Evolutionary conservation across 2,329 filamentous ascomycete genomes (phyloP).

Genomic region (Berkeleyomyces rouxiae): DNA sequence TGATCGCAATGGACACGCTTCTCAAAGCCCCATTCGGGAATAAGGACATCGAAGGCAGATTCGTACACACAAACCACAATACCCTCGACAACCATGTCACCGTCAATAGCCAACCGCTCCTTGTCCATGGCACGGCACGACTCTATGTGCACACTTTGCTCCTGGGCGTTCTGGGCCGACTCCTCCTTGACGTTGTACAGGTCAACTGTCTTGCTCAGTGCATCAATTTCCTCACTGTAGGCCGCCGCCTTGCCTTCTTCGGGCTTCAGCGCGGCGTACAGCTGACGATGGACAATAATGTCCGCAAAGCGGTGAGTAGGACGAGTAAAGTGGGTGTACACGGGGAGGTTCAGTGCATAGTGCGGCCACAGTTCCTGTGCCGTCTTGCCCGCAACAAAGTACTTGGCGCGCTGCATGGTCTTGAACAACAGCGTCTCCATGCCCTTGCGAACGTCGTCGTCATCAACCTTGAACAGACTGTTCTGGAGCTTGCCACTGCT

Average conservation of each 20-base stretch:
- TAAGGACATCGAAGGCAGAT: conserved; percentile 93
- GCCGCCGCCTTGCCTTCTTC: conserved; percentile 34
- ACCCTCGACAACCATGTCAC: conserved; percentile 86
- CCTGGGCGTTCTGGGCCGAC: conserved; percentile 89
- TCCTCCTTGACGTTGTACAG: conserved; percentile 98
- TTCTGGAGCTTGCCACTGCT: conserved; percentile 87
- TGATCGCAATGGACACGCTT: conserved; percentile 99
- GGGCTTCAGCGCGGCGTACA: conserved; percentile 69
- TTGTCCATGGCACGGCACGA: conserved; percentile 93
- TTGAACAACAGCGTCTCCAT: conserved; percentile 95
- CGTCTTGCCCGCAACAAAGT: conserved; percentile 71
- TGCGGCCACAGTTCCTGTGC: conserved; percentile 65
- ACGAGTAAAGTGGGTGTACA: conserved; percentile 96
- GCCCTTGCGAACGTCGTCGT: conserved; percentile 79
- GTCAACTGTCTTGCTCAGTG: conserved; percentile 79
- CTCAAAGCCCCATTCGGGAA: conserved; percentile 96
- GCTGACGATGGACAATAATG: conserved; percentile 84
- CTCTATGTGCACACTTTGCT: conserved; percentile 97
- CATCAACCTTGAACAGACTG: conserved; percentile 85
- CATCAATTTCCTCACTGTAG: conserved; percentile 78
- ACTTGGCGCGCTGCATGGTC: conserved; percentile 91
- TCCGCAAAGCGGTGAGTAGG: conserved; percentile 90
- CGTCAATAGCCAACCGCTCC: conserved; percentile 68
- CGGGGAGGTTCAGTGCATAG: conserved; percentile 78
- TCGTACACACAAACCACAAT: conserved; percentile 96